phyloP scores from a whole-genome alignment of 768 basidiomycete genomes.

The Tylopilus balloui region DNA sequence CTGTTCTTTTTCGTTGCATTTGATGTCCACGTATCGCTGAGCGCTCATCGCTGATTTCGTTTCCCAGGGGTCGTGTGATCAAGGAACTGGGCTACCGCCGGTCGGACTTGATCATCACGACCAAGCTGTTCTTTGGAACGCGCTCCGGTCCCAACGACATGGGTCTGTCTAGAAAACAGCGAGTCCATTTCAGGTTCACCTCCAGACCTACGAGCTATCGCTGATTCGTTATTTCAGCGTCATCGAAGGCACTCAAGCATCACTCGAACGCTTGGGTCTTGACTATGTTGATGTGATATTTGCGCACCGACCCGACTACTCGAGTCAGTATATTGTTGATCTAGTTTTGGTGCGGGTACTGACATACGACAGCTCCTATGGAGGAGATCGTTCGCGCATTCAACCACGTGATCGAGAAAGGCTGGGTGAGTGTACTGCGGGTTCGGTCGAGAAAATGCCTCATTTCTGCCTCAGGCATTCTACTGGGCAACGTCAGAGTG shows the following conservation, averaged over 20 bases:
- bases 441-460: neutral
- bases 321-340: slow-evolving; percentile 21
- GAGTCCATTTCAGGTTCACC: slow-evolving; percentile 1
- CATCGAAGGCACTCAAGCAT: slow-evolving; percentile 51
- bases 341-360: neutral
- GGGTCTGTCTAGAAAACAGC: slow-evolving; percentile 35
- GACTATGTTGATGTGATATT: slow-evolving; percentile 51
- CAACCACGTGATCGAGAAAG: slow-evolving; percentile 48
- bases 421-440: slow-evolving; percentile 33
- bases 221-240: slow-evolving; percentile 31
- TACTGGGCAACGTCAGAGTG: slow-evolving; percentile 55
- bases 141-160: slow-evolving; percentile 41
- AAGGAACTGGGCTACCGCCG: slow-evolving; percentile 49
- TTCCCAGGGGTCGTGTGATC: slow-evolving; percentile 46
- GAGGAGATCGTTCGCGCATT: slow-evolving; percentile 59
- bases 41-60: too few species aligned
- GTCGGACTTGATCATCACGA: slow-evolving; percentile 48
- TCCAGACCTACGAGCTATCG: neutral
- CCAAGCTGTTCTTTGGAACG: slow-evolving; percentile 57
- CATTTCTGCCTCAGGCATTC: slow-evolving; percentile 27
- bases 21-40: too few species aligned
- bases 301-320: slow-evolving; percentile 46
- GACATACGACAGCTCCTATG: slow-evolving; percentile 33
- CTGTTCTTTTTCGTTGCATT: neutral
- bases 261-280: slow-evolving; percentile 46